A percentile compares a stretch with the other conserved stretches of the same genome.
These are phyloP conservation scores for Cladosporium sp. DNA, from an alignment of 2,329 filamentous ascomycete genomes.

Conservation along the genomic window DNA sequence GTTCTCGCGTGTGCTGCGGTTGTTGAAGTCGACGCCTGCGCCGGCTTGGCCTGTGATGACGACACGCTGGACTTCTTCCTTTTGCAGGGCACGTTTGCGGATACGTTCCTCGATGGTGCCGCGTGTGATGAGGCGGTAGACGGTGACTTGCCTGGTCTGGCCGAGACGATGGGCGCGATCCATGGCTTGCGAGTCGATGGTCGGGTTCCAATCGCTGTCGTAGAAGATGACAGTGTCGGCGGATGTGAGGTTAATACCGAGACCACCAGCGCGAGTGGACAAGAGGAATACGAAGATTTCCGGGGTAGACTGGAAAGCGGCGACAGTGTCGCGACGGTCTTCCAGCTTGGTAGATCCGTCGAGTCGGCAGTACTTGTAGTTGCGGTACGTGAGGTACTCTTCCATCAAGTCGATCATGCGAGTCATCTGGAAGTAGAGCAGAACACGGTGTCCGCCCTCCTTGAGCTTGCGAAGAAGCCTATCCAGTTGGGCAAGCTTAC, in stretches of 20 bases:
- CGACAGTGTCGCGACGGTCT: constrained; percentile 91
- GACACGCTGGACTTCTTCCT: constrained; percentile 97
- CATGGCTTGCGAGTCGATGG: constrained; percentile 98
- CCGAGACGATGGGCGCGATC: constrained; percentile 96
- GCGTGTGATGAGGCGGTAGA: constrained; percentile 94
- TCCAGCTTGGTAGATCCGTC: constrained; percentile 97
- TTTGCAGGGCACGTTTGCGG: constrained; percentile 92
- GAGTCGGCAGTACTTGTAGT: constrained; percentile 96
- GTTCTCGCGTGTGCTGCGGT: constrained; percentile 77
- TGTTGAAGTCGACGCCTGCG: constrained; percentile 82
- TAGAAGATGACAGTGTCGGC: constrained; percentile 99
- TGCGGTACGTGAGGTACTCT: constrained; percentile 96
- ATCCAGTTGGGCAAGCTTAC: constrained; percentile 91
- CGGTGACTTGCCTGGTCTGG: constrained; percentile 92
- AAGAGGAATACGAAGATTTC: constrained; percentile 97
- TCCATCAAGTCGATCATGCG: constrained; percentile 99
- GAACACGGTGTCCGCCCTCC: constrained; percentile 85
- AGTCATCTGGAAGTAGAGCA: constrained; percentile 99
- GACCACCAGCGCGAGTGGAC: constrained; percentile 92
- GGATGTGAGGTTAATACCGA: constrained; percentile 95
- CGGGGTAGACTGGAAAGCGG: constrained; percentile 90
- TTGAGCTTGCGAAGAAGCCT: constrained; percentile 85
- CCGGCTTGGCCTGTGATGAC: constrained; percentile 82
- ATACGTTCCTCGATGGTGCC: constrained; percentile 98
- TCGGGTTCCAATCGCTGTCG: constrained; percentile 99